These are phyloP conservation scores for Nematodospora anomalae DNA, from an alignment of 1,139 yeast species.

Conservation along the genomic window DNA sequence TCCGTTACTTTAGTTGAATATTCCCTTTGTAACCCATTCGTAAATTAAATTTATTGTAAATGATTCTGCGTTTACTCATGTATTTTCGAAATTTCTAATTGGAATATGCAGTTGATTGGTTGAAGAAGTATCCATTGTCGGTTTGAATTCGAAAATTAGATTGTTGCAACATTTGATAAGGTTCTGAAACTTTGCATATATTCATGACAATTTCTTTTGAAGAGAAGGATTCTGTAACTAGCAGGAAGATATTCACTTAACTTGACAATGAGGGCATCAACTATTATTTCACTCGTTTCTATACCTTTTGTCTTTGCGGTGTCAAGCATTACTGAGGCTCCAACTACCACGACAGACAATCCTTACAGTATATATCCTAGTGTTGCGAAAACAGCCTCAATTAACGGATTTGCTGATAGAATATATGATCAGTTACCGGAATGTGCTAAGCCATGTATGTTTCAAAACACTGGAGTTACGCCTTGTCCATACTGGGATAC, in stretches of 20 bases:
- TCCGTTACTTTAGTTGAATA: too few species aligned
- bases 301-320: constrained; percentile 5
- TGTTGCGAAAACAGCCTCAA: constrained; percentile 34
- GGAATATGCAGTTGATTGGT: too few species aligned
- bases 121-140: background rate
- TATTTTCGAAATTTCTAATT: too few species aligned
- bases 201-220: background rate
- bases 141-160: background rate
- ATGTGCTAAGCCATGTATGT: constrained; percentile 31
- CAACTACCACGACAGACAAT: constrained; percentile 11
- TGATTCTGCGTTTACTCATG: too few species aligned
- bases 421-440: constrained; percentile 24
- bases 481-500: constrained; percentile 41
- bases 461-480: constrained; percentile 29
- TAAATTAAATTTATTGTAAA: too few species aligned
- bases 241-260: background rate
- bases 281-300: constrained; percentile 10
- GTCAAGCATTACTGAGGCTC: constrained; percentile 4
- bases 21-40: too few species aligned
- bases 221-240: too few species aligned
- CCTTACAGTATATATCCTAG: constrained; percentile 28
- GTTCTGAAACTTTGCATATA: background rate
- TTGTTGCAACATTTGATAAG: background rate
- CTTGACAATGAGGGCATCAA: constrained; percentile 5
- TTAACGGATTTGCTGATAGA: constrained; percentile 40